Evolutionary conservation across 805 yeast species (phyloP), one percentile per base, ranked within the genome.

Genomic region (Tetrapisispora iriomotensis): DNA sequence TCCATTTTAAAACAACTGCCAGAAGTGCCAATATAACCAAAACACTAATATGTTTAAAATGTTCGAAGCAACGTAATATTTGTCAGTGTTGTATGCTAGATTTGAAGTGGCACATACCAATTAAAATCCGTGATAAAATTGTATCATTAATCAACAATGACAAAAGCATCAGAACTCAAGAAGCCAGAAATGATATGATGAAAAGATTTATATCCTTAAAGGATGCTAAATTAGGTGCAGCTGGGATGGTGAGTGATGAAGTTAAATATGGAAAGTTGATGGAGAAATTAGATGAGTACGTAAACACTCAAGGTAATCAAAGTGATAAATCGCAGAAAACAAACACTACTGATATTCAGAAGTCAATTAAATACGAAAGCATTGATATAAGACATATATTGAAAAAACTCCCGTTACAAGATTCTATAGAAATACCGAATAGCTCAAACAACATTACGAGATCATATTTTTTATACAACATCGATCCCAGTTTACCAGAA

Each of bases 21-120:
- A 6, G 67, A 66, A 39, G 49, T 10, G 15, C 37, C 9, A 61
- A 64, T 34, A 62, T 75, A 44, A 69, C 71, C 41, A 76, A 73
- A 48, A 86, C 95, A 2, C 59, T 75, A 1, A 74, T 90, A 15
- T 90, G 98, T 61, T 55, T 64, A 26, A 76, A 88, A 0, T 90
- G 98, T 64, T 77, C 96, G 0, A 66, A 78, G 30, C 75, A 79
- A 32, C 71, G 80, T 43, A 81, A 84, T 61, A 81, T 94, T 50
- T 90, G 98, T 55, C 97, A 92, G 58, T 65, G 77, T 19, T 90
- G 98, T 58, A 72, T 86, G 75, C 58, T 82, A 25, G 97, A 90
- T 62, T 63, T 88, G 30, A 74, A 79, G 22, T 83, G 77, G 63
- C 84, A 87, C 3, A 74, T 92, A n/a, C 85, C 95, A 0, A 56